Conservation (phyloP, 2,329 filamentous ascomycete species). For the Sarocladiaceae sp. region DNA sequence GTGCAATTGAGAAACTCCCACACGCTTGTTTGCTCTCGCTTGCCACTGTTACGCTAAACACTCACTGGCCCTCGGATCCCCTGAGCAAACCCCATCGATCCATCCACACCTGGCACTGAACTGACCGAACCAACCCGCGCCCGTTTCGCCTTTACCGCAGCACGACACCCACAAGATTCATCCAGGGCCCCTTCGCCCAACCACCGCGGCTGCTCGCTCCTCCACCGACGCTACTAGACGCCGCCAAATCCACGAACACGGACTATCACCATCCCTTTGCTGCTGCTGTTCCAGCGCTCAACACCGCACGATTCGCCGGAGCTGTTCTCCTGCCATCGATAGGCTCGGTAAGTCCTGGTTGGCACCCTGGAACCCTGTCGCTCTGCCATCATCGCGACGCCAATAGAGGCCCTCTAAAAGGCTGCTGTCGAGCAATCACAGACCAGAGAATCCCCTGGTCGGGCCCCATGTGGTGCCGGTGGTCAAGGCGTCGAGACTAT, state of each 20-base stretch:
- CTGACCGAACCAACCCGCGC: constrained; percentile 6
- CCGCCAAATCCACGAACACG: constrained; percentile 1
- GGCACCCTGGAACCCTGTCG: neutral
- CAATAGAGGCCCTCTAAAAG: neutral
- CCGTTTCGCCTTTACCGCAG: constrained; percentile 5
- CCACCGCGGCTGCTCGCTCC: neutral
- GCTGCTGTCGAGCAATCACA: constrained; percentile 3
- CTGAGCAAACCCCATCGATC: neutral
- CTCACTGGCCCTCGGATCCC: no score
- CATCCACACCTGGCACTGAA: no score
- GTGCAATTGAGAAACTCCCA: no score
- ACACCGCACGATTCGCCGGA: no score
- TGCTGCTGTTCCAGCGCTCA: no score
- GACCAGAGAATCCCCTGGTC: neutral
- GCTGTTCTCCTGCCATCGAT: no score
- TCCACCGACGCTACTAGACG: constrained; percentile 8
- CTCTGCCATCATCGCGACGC: neutral
- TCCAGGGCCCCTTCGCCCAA: neutral
- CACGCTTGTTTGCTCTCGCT: no score
- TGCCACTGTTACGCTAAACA: no score
- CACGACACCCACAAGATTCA: no score
- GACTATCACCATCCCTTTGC: constrained; percentile 1
- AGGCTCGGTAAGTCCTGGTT: constrained; percentile 1
- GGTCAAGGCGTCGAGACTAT: constrained; percentile 9
- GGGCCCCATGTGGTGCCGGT: neutral